A percentile compares a stretch with the other conserved stretches of the same genome.
Evolutionary conservation across 257 asterid genomes (phyloP).

Genomic region (Verbascum thapsus): DNA sequence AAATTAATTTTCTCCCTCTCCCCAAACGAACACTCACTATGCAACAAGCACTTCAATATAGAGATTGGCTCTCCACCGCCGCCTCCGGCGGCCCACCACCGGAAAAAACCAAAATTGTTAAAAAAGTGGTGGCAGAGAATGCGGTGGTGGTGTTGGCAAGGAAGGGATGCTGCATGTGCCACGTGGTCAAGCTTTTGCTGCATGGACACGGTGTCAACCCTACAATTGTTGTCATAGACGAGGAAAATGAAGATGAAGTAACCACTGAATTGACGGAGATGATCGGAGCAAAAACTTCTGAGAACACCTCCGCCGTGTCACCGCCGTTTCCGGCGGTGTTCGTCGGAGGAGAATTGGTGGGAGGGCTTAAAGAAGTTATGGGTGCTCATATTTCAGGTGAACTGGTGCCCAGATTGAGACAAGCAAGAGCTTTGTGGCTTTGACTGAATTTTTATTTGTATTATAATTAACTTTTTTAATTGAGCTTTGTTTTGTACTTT

Average conservation of each 20-base stretch:
- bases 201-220: slow-evolving; percentile 80
- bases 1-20: background rate
- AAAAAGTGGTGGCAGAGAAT: slow-evolving; percentile 57
- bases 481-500: background rate
- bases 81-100: slow-evolving; percentile 27
- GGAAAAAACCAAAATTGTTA: slow-evolving; percentile 10
- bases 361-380: slow-evolving; percentile 78
- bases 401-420: slow-evolving; percentile 67
- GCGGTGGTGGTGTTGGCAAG: slow-evolving; percentile 67
- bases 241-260: slow-evolving; percentile 44
- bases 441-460: slow-evolving; percentile 40
- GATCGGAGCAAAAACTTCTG: background rate
- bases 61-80: slow-evolving; percentile 36
- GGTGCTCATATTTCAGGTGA: slow-evolving; percentile 80
- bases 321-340: slow-evolving; percentile 69
- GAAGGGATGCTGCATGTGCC: slow-evolving; percentile 86
- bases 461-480: background rate
- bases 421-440: slow-evolving; percentile 85
- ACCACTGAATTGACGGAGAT: slow-evolving; percentile 32
- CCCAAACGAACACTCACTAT: no score
- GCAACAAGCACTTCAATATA: slow-evolving; percentile 52
- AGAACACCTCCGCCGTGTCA: slow-evolving; percentile 11
- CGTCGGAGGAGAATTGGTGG: slow-evolving; percentile 75
- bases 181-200: slow-evolving; percentile 64
- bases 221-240: slow-evolving; percentile 47